phyloP scores from a whole-genome alignment of 306 rosid genomes.

The Hippophae rhamnoides region DNA sequence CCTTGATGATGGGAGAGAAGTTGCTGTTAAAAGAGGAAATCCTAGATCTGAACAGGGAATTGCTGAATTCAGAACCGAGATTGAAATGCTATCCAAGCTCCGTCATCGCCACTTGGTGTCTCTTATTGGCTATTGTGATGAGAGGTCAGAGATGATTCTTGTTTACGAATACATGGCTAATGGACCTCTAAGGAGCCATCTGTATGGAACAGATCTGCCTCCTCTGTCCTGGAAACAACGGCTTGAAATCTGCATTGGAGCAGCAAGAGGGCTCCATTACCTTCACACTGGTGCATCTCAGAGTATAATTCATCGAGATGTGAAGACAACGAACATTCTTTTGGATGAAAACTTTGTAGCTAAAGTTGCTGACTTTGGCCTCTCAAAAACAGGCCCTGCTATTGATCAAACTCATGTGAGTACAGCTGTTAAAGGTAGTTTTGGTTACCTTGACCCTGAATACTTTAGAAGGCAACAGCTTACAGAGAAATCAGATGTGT shows the following conservation, averaged over 20 bases:
- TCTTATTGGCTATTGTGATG: constrained; percentile 92
- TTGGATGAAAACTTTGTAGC: constrained; percentile 88
- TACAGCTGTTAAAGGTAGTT: constrained; percentile 97
- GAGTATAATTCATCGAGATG: constrained; percentile 91
- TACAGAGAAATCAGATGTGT: constrained; percentile 96
- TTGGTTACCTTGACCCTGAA: constrained; percentile 96
- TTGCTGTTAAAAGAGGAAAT: constrained; percentile 91
- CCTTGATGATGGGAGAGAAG: constrained; percentile 73
- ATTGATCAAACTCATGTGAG: constrained; percentile 94
- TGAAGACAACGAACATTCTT: constrained; percentile 93
- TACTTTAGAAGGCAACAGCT: constrained; percentile 93
- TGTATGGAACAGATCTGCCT: constrained; percentile 85
- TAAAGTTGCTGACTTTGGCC: constrained; percentile 96
- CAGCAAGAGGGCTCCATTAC: constrained; percentile 95
- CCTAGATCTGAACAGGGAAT: constrained; percentile 93
- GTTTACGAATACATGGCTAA: constrained; percentile 97
- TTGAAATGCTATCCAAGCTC: constrained; percentile 93
- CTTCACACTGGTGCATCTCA: constrained; percentile 93
- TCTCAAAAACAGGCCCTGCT: constrained; percentile 93
- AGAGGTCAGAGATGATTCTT: constrained; percentile 90
- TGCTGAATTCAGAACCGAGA: constrained; percentile 91
- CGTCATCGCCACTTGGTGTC: constrained; percentile 96
- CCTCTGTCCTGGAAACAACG: constrained; percentile 81
- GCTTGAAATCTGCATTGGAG: constrained; percentile 90
- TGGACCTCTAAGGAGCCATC: constrained; percentile 91